Percentiles rank a stretch among this genome's conserved stretches.
These are phyloP conservation scores for Apiospora sp. DNA, from an alignment of 2,329 filamentous ascomycete genomes.

Conservation along the genomic window DNA sequence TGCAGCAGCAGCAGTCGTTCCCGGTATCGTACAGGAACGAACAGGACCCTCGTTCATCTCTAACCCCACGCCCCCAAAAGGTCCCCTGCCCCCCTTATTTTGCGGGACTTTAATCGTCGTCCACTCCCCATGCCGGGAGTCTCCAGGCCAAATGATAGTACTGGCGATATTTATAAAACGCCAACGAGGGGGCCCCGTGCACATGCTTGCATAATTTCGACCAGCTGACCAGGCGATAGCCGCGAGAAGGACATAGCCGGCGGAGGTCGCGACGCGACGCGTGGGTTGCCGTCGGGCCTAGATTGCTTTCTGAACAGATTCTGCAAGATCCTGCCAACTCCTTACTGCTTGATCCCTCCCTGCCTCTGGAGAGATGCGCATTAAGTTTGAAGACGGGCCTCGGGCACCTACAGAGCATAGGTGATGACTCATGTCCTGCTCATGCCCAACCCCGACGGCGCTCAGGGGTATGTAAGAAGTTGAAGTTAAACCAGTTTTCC, in stretches of 20 bases:
- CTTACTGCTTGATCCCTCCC: not conserved
- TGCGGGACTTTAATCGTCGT: slow-evolving; percentile 1
- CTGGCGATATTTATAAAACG: not conserved
- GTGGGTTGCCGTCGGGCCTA: not conserved
- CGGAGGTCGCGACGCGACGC: not conserved
- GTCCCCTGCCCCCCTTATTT: slow-evolving; percentile 11
- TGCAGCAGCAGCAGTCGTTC: not conserved
- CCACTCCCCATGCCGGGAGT: not conserved
- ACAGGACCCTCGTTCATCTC: not conserved
- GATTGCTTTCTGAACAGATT: not conserved
- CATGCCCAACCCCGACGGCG: not conserved
- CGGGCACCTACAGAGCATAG: not conserved
- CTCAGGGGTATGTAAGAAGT: not conserved
- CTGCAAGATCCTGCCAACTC: not conserved
- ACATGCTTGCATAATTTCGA: not conserved
- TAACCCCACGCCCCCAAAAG: not conserved
- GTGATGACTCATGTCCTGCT: not conserved
- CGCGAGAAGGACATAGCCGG: not conserved
- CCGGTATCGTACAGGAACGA: not conserved
- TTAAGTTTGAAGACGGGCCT: not conserved
- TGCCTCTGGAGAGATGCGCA: not conserved
- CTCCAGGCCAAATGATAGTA: not conserved
- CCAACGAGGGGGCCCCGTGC: not conserved
- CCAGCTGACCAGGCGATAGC: not conserved
- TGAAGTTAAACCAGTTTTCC: not conserved